Base-by-base conservation (phyloP, 2,329 filamentous ascomycete genomes). In the Aspergillus pseudoviridinutans region DNA sequence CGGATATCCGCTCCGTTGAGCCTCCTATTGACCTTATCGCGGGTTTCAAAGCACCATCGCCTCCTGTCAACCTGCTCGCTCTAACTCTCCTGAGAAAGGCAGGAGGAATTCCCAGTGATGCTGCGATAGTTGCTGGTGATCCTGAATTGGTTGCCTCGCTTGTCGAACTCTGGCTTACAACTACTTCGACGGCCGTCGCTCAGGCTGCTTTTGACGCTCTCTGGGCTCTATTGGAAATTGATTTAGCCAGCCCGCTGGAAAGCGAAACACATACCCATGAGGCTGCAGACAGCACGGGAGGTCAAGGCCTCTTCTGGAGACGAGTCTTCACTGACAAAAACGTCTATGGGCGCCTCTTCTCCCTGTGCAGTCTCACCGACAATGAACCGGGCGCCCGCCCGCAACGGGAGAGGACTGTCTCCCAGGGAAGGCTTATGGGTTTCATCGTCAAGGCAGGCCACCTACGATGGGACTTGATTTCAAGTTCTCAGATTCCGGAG, bases 321-420 rank as follows among this genome's bases (percentile, higher is more conserved):
- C 80, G 85, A 20, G 63, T 87, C 0, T 87, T 88, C 64, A 78
- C 79, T 2, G 85, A 87, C 61, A 79, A 77, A 57, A 79, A 86
- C 64, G 79, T 87, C 6, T 86, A 86, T 62, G 75, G 74, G 1
- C 72, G 80, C 7, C 74, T 87, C 32, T 87, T 84, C 70, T 78
- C 80, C 29, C 75, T 80, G 53, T 85, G 81, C 64, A 82, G 79
- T 59, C 70, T 80, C 46, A 71, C 71, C 8, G 65, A 64, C 9
- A 62, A 68, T 49, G 70, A 71, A n/a, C 65, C 76, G 28, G 68
- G 64, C 32, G 68, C 71, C 51, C 66, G 82, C 17, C 78, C 73
- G 61, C 82, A 80, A 62, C 77, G 77, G 53, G 77, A 84, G 55
- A 84, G 78, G 62, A 84, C 85, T 0, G 75, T 87, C 38, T 81